Percentiles rank a stretch among this genome's conserved stretches.
Conservation (phyloP, 495 filamentous ascomycete genomes). For the Durotheca rogersii region DNA sequence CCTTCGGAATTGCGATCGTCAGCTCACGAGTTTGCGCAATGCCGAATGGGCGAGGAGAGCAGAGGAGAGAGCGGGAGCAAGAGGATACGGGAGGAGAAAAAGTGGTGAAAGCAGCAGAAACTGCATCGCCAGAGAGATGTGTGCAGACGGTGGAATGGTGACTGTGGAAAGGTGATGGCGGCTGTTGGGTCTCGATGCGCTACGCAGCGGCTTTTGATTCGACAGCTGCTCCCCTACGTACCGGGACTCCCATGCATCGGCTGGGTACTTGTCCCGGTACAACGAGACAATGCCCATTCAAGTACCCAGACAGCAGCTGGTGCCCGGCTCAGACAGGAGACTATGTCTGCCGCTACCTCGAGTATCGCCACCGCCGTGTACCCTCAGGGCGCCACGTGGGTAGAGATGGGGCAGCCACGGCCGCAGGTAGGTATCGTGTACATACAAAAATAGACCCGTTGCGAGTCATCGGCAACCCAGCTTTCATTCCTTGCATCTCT, state of each 20-base stretch:
- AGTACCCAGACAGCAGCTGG: not conserved
- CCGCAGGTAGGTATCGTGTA: too few species aligned
- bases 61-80: constrained; percentile 1
- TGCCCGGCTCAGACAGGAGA: not conserved
- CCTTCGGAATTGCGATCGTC: constrained; percentile 3
- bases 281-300: not conserved
- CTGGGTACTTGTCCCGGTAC: not conserved
- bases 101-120: constrained; percentile 20
- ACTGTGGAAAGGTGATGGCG: constrained; percentile 31
- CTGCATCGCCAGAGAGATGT: constrained; percentile 26
- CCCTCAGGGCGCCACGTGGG: not conserved
- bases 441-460: too few species aligned
- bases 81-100: constrained; percentile 7
- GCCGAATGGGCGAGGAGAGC: not conserved
- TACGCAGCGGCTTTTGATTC: constrained; percentile 39
- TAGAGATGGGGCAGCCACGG: not conserved
- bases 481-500: too few species aligned
- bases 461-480: too few species aligned
- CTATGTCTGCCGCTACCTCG: not conserved
- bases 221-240: constrained; percentile 4
- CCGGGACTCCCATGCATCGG: constrained; percentile 2
- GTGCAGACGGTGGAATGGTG: constrained; percentile 9
- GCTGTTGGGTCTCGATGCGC: constrained; percentile 31
- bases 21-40: not conserved
- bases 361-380: not conserved